Percentiles rank a stretch among this genome's conserved stretches.
These are phyloP conservation scores for Salvia sclarea DNA, from an alignment of 305 asterid species.

Conservation along the genomic window DNA sequence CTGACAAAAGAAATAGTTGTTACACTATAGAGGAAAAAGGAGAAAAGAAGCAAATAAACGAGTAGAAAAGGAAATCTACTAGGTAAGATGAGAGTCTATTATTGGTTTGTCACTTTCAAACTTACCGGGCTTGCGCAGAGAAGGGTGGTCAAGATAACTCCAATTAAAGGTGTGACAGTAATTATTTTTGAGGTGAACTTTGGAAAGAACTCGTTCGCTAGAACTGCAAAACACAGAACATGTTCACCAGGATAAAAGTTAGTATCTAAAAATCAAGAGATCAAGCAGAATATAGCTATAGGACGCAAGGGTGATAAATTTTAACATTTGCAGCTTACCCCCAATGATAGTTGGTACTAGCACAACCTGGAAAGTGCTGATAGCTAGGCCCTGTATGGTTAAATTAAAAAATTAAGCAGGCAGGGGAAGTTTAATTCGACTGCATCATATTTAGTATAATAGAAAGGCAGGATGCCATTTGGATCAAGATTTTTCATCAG, in stretches of 20 bases:
- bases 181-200: constrained; percentile 84
- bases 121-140: constrained; percentile 99
- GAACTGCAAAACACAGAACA: constrained; percentile 59
- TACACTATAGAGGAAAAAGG: constrained; percentile 9
- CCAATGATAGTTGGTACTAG: constrained; percentile 93
- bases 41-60: not conserved
- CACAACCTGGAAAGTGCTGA: constrained; percentile 96
- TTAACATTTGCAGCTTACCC: constrained; percentile 51
- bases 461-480: not conserved
- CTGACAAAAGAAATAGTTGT: constrained; percentile 43
- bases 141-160: constrained; percentile 89
- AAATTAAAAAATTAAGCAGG: constrained; percentile 23
- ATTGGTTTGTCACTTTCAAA: constrained; percentile 27
- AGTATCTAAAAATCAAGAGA: constrained; percentile 24
- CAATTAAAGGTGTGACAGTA: constrained; percentile 79
- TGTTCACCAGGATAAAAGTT: not conserved
- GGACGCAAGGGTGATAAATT: constrained; percentile 10
- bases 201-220: constrained; percentile 83
- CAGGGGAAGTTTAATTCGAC: not conserved
- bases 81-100: not conserved
- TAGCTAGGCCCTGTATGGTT: constrained; percentile 84
- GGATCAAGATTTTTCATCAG: constrained; percentile 5
- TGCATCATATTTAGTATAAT: not conserved
- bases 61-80: not conserved
- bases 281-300: not conserved